phyloP scores from a whole-genome alignment of 164 flowering plant genomes.

The Taxillus chinensis region DNA sequence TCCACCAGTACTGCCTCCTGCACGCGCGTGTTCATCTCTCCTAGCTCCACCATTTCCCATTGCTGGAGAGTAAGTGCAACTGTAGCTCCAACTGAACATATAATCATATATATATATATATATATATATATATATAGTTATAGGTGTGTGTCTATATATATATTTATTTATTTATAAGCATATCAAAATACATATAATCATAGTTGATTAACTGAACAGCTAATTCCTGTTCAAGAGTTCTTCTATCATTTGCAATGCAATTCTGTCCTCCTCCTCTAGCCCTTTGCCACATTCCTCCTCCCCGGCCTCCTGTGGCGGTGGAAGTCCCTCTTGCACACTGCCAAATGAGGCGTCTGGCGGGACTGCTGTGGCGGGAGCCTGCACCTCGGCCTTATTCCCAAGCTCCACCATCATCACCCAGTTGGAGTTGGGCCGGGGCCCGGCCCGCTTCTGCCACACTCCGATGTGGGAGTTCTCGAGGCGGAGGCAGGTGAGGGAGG shows the following conservation, averaged over 20 bases:
- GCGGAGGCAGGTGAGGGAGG: slow-evolving; percentile 30
- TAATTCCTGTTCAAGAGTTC: slow-evolving; percentile 43
- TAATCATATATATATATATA: no score
- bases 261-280: slow-evolving; percentile 44
- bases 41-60: no score
- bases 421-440: slow-evolving; percentile 18
- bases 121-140: no score
- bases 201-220: background rate
- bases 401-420: slow-evolving; percentile 40
- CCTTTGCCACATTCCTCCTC: slow-evolving; percentile 5
- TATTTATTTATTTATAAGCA: no score
- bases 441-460: slow-evolving; percentile 41
- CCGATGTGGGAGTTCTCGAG: slow-evolving; percentile 36
- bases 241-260: slow-evolving; percentile 65
- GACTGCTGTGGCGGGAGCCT: background rate
- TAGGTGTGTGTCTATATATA: no score
- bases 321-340: background rate
- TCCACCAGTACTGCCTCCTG: no score
- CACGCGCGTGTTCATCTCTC: no score
- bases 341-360: background rate
- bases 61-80: no score
- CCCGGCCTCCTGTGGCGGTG: background rate
- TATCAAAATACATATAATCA: no score
- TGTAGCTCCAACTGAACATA: no score
- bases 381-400: slow-evolving; percentile 6